These are phyloP conservation scores for Podila horticola DNA, from an alignment of 192 early-diverging fungal species.

Conservation along the genomic window DNA sequence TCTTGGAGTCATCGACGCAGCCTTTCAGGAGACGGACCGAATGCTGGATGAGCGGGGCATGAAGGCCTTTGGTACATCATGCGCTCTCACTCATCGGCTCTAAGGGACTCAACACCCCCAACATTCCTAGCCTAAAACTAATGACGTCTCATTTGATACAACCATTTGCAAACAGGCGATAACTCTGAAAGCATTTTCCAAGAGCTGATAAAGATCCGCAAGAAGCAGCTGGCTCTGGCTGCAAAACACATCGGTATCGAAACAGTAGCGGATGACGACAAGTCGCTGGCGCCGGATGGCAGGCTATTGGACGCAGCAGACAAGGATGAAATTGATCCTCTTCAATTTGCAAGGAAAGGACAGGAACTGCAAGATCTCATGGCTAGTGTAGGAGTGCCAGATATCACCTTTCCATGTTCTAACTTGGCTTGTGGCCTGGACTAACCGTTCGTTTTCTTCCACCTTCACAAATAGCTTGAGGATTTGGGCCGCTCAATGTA, in stretches of 20 bases:
- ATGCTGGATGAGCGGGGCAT: slow-evolving; percentile 43
- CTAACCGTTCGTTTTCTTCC: too few relatives aligned
- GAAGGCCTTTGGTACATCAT: slow-evolving; percentile 44
- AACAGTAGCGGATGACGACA: slow-evolving; percentile 43
- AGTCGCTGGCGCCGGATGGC: slow-evolving; percentile 41
- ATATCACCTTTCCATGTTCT: neutral
- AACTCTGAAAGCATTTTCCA: slow-evolving; percentile 52
- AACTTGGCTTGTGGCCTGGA: neutral
- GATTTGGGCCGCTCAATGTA: slow-evolving; percentile 49
- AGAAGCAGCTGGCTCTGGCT: slow-evolving; percentile 44
- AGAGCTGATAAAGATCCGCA: slow-evolving; percentile 44
- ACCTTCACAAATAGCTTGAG: slow-evolving; percentile 25
- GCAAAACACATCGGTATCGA: slow-evolving; percentile 45
- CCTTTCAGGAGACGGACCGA: slow-evolving; percentile 34
- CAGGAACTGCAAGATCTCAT: slow-evolving; percentile 46
- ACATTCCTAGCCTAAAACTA: neutral
- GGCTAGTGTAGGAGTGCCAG: slow-evolving; percentile 25
- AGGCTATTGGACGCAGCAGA: slow-evolving; percentile 48
- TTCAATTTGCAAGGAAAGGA: slow-evolving; percentile 39
- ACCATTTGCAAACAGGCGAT: slow-evolving; percentile 13
- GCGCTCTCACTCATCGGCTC: too few relatives aligned
- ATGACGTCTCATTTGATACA: neutral
- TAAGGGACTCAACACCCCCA: too few relatives aligned
- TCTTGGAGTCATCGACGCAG: slow-evolving; percentile 33
- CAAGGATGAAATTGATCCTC: slow-evolving; percentile 44